Conservation (phyloP, 345 rosid species). For the Isatis tinctoria region DNA sequence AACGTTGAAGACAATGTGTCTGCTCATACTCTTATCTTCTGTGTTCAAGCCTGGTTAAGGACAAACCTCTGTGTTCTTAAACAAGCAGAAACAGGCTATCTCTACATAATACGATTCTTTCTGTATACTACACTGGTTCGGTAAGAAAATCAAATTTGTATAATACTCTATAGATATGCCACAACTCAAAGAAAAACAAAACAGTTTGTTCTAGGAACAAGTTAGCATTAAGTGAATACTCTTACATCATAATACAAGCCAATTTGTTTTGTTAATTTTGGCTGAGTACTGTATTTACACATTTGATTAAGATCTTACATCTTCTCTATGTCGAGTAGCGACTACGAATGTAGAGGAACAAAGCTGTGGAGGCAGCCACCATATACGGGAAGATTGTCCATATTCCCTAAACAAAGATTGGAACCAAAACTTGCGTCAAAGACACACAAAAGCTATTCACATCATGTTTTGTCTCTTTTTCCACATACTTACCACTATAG, state of each 20-base stretch:
- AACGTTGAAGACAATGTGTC: background rate
- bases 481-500: conserved; percentile 54
- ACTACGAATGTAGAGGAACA: conserved; percentile 41
- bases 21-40: background rate
- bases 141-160: background rate
- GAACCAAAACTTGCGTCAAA: background rate
- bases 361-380: conserved; percentile 68
- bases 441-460: background rate
- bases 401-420: conserved; percentile 47
- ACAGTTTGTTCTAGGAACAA: background rate
- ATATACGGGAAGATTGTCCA: conserved; percentile 79
- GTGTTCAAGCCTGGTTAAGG: background rate
- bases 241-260: background rate
- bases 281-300: background rate
- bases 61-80: background rate
- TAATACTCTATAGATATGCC: background rate
- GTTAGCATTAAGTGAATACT: background rate
- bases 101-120: background rate
- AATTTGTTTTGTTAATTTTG: background rate
- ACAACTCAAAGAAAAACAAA: background rate
- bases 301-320: background rate
- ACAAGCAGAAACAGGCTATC: background rate
- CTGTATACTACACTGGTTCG: background rate
- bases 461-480: background rate
- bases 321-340: conserved; percentile 16